Base-by-base conservation (phyloP, 192 early-diverging fungal genomes). In the Coemansia sp. region DNA sequence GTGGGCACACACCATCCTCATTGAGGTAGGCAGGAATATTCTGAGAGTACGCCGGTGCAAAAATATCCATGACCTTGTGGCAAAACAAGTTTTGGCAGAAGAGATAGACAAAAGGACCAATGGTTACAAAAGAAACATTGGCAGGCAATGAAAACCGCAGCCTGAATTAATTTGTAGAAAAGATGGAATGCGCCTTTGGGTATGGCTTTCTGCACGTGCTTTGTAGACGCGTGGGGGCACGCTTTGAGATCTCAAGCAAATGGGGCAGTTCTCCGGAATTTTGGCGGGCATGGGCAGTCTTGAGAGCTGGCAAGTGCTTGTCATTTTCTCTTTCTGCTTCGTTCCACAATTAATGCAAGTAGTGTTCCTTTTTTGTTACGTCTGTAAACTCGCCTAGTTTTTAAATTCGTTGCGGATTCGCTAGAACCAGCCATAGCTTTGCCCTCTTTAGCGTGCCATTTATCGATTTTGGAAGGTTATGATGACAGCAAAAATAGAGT, bases 1-100 rank as follows among this genome's bases (percentile, higher is more conserved):
- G 88, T 32, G 89, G 91, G 43, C 91, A 93, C 0, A 64, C 27
- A 54, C 78, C 82, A 29, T 79, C 72, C 6, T 68, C 59, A 52
- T 49, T 60, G 26, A 62, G 51, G 57, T 51, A 76, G 11, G 69
- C 65, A 11, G 75, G 72, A 27, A 84, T 74, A 16, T 66, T 72
- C 37, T 72, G 76, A 22, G 56, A 61, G 8, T 54, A 13, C 4
- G 80, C 73, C 0, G 79, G 68, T 22, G 65, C 61, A 51, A 81
- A 66, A 18, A 75, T 60, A 35, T 73, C 74, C 78, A 81, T 81
- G 41, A 3, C 16, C 16, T 45, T 13, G 16, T 4, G 41, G 41
- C 41, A 45, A 45, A 16, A 7, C 18, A 32, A 19, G 14, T 45
- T 59, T 22, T 13, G n/a, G 6, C 7, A 59, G n/a, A 12, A 43